Evolutionary conservation across 176 grass and related monocot genomes (phyloP), one percentile per base, ranked within the genome.

Genomic region (Bothriochloa decipiens): DNA sequence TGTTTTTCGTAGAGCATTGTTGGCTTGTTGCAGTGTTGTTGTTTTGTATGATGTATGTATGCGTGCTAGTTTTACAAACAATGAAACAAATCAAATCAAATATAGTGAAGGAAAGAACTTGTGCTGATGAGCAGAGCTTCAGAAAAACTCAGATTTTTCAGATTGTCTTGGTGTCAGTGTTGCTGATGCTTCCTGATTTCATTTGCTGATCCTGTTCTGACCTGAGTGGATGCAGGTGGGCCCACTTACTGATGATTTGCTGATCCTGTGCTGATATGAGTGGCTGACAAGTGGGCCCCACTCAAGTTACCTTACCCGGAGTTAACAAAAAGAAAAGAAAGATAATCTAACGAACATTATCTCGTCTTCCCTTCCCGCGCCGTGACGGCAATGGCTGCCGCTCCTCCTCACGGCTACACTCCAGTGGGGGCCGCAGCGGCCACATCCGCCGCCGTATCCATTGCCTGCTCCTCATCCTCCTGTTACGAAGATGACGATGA

Each of bases 361-460:
- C 83, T 13, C 45, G 1, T 52, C 16, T 62, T 32, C n/a, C 11
- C 78, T 74, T 92, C 74, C 72, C 87, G 83, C 84, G 82, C 75
- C 82, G 75, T 39, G 66, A 84, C 8, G 46, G 47, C 58, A 60
- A 65, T 88, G 75, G 67, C 42, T 14, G 27, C 78, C 35, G 46
- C 72, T 83, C 3, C 27, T 70, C 70, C 72, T 53, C 81, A 60
- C 22, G 8, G 57, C 1, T 22, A 80, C 64, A 28, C 67, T 66
- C 87, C 86, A 60, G 80, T 86, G 53, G 57, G 57, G 8, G 49
- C 82, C 13, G 41, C 80, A 9, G 43, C 32, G 6, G 28, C 67
- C 40, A 22, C 67, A 14, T 12, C 58, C 17, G 60, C 68, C 41
- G 15, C 39, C 62, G 6, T 80, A 35, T 18, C 77, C 25, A 27